phyloP scores from a whole-genome alignment of 1,139 yeast species.

The Magnusiomyces sp. region DNA sequence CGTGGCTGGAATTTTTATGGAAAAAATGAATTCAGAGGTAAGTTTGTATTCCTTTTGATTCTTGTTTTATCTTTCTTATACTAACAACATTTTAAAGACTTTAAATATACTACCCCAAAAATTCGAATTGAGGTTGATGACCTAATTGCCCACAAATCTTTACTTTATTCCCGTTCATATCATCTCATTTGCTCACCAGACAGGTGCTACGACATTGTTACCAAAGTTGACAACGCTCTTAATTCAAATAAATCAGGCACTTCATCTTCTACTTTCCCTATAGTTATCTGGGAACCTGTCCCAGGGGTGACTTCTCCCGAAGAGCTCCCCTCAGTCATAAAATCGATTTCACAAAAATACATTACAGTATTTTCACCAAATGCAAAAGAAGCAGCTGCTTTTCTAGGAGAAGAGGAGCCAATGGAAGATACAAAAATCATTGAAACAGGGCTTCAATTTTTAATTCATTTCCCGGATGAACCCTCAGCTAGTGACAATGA shows the following conservation, averaged over 20 bases:
- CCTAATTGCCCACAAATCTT: constrained; percentile 35
- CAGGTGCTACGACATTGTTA: constrained; percentile 35
- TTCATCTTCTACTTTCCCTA: constrained; percentile 25
- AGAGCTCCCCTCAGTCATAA: no score
- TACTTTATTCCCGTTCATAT: constrained; percentile 40
- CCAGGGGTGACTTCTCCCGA: constrained; percentile 63
- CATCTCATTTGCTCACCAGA: constrained; percentile 70
- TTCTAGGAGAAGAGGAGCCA: constrained; percentile 44
- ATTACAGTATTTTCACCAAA: constrained; percentile 74
- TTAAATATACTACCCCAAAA: constrained; percentile 54
- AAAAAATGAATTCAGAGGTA: constrained; percentile 42
- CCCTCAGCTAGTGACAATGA: no score
- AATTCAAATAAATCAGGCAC: neutral
- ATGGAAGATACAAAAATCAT: constrained; percentile 33
- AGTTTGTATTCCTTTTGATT: neutral
- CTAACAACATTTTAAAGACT: constrained; percentile 21
- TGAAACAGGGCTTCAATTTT: constrained; percentile 38
- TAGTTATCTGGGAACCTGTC: constrained; percentile 75
- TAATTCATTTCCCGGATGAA: no score
- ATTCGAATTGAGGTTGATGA: constrained; percentile 56
- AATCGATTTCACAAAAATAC: constrained; percentile 35
- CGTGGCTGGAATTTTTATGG: constrained; percentile 75
- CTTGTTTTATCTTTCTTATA: neutral
- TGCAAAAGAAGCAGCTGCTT: constrained; percentile 66
- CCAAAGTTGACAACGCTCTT: constrained; percentile 24